Conservation (phyloP, 23 red algal species). For the Gracilaria gracilis region DNA sequence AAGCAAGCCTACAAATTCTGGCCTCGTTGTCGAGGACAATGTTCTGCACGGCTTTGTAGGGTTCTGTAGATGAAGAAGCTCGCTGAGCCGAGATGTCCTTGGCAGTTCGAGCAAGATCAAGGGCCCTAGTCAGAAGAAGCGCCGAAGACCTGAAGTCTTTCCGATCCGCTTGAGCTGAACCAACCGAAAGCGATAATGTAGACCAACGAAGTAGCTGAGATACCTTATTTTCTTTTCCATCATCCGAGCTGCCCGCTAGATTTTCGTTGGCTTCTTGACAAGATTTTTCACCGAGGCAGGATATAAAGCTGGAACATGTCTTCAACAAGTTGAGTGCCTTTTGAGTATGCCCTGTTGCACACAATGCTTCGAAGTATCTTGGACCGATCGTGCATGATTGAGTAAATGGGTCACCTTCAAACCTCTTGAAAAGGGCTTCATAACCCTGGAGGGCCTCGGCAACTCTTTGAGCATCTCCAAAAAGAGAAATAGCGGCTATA, state of each 20-base stretch:
- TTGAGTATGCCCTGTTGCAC: constrained; percentile 34
- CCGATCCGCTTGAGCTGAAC: constrained; percentile 56
- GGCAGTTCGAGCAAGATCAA: constrained; percentile 45
- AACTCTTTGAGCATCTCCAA: constrained; percentile 67
- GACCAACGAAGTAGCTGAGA: constrained; percentile 50
- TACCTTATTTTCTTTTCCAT: not conserved
- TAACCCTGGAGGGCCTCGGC: constrained; percentile 64
- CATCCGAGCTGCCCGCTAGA: not conserved
- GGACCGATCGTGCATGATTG: constrained; percentile 42
- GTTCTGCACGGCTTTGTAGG: not conserved
- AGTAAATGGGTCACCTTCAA: constrained; percentile 5
- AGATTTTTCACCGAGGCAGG: not conserved
- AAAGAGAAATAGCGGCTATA: constrained; percentile 55
- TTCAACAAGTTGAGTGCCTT: constrained; percentile 49
- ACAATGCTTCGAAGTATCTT: constrained; percentile 62
- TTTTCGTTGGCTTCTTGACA: not conserved
- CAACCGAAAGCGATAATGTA: constrained; percentile 43
- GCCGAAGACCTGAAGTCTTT: constrained; percentile 56
- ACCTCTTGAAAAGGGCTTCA: constrained; percentile 55
- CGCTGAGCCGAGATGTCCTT: constrained; percentile 21
- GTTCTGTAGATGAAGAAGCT: constrained; percentile 39
- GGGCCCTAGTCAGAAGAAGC: constrained; percentile 44
- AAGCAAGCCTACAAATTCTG: constrained; percentile 50
- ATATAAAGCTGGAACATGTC: constrained; percentile 21
- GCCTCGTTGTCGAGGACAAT: constrained; percentile 67